A percentile compares a stretch with the other conserved stretches of the same genome.
These are phyloP conservation scores for Clarkia xantiana DNA, from an alignment of 345 rosid genomes.

Conservation along the genomic window DNA sequence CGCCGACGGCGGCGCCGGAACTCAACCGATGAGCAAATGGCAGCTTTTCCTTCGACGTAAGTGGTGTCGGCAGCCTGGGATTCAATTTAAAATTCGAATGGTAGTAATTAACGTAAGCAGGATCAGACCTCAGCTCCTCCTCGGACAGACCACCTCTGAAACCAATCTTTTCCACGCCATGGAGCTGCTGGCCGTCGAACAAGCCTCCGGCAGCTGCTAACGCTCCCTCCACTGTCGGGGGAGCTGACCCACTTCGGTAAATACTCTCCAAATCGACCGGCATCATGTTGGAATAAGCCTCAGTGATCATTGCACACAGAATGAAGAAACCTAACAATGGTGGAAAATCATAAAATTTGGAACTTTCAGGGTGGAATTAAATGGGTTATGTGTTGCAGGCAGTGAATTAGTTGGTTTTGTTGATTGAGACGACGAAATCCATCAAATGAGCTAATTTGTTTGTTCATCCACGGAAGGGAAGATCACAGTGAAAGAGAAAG, in stretches of 20 bases:
- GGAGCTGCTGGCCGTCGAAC: slow-evolving; percentile 19
- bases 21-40: slow-evolving; percentile 50
- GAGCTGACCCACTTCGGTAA: slow-evolving; percentile 87
- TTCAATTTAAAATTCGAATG: slow-evolving; percentile 60
- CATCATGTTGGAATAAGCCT: slow-evolving; percentile 31
- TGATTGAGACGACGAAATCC: not conserved
- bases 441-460: not conserved
- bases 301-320: slow-evolving; percentile 17
- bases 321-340: not conserved
- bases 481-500: slow-evolving; percentile 1
- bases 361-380: slow-evolving; percentile 10
- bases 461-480: not conserved
- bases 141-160: slow-evolving; percentile 30
- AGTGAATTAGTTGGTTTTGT: not conserved
- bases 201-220: slow-evolving; percentile 53
- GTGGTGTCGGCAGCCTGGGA: slow-evolving; percentile 84
- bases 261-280: slow-evolving; percentile 21
- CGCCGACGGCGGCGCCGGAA: slow-evolving; percentile 20
- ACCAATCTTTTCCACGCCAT: slow-evolving; percentile 11
- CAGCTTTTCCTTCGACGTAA: slow-evolving; percentile 74
- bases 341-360: slow-evolving; percentile 6
- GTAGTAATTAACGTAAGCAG: slow-evolving; percentile 56
- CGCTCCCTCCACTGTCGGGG: slow-evolving; percentile 89
- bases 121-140: slow-evolving; percentile 76
- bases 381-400: slow-evolving; percentile 5